Evolutionary conservation across 2,329 filamentous ascomycete species (phyloP).

Genomic region (Penicillium thymicola): DNA sequence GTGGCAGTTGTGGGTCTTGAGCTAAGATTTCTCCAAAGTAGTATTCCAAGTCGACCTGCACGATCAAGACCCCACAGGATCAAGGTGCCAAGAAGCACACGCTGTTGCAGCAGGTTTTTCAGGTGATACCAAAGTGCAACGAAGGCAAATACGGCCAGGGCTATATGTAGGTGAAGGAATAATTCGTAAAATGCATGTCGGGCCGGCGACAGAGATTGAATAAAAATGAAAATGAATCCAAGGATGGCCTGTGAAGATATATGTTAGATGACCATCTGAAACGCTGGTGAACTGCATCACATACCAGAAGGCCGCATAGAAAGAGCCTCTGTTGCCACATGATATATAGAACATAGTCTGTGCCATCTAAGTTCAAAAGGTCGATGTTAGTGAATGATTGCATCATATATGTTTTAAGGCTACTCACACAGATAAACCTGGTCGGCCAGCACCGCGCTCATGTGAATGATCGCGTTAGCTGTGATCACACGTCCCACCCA

Average conservation of each 20-base stretch:
- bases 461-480: conserved; percentile 66
- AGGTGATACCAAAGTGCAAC: conserved; percentile 40
- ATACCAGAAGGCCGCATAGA: conserved; percentile 31
- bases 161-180: conserved; percentile 44
- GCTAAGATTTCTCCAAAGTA: conserved; percentile 52
- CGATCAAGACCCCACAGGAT: conserved; percentile 39
- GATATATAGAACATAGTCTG: conserved; percentile 43
- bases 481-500: conserved; percentile 75
- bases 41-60: conserved; percentile 44
- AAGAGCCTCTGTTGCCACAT: conserved; percentile 31
- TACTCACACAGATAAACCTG: conserved; percentile 20
- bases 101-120: conserved; percentile 28
- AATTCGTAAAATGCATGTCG: conserved; percentile 46
- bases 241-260: conserved; percentile 35
- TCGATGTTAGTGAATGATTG: background rate
- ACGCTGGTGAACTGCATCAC: conserved; percentile 31
- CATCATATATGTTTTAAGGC: background rate
- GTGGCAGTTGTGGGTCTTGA: conserved; percentile 48
- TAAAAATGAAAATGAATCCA: conserved; percentile 37
- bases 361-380: conserved; percentile 46
- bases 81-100: conserved; percentile 30
- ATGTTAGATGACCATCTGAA: background rate
- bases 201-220: conserved; percentile 42
- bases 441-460: conserved; percentile 35
- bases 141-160: conserved; percentile 39